Conservation (phyloP, 2,329 filamentous ascomycete species). For the Leptographium wingfieldii region DNA sequence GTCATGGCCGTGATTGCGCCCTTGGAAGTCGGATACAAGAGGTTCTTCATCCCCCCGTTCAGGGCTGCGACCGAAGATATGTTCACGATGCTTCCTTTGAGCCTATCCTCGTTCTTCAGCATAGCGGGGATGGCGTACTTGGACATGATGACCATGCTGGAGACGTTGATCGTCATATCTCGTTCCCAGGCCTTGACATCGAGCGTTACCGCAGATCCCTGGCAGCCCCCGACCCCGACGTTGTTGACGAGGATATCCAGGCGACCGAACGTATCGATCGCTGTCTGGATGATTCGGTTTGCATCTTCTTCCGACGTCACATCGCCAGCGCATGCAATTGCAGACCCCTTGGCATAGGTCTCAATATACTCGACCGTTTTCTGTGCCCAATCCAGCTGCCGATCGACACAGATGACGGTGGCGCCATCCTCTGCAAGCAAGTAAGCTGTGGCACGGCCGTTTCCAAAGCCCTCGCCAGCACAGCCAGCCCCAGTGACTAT, state of each 20-base stretch:
- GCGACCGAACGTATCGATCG: conserved; percentile 36
- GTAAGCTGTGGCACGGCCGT: conserved; percentile 14
- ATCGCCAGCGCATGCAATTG: conserved; percentile 33
- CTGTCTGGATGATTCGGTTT: conserved; percentile 24
- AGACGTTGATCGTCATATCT: conserved; percentile 48
- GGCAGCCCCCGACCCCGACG: conserved; percentile 43
- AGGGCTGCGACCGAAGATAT: conserved; percentile 48
- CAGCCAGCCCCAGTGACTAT: conserved; percentile 15
- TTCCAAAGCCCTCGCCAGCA: conserved; percentile 11
- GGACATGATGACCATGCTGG: conserved; percentile 51
- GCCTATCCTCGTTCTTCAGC: conserved; percentile 35
- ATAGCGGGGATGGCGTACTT: conserved; percentile 50
- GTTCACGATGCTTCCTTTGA: conserved; percentile 37
- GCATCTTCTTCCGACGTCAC: conserved; percentile 45
- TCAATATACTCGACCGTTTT: conserved; percentile 10
- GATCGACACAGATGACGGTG: conserved; percentile 13
- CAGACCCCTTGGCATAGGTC: conserved; percentile 10
- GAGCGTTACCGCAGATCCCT: conserved; percentile 29
- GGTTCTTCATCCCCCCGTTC: conserved; percentile 28
- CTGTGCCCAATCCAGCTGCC: conserved; percentile 7
- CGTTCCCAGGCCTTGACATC: conserved; percentile 44
- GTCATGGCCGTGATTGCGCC: conserved; percentile 38
- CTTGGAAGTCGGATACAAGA: conserved; percentile 34
- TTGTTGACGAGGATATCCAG: conserved; percentile 54
- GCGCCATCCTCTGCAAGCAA: conserved; percentile 14